These are phyloP conservation scores for Acanthamoeba lenticulata DNA, from an alignment of 208 protist species.

Conservation along the genomic window DNA sequence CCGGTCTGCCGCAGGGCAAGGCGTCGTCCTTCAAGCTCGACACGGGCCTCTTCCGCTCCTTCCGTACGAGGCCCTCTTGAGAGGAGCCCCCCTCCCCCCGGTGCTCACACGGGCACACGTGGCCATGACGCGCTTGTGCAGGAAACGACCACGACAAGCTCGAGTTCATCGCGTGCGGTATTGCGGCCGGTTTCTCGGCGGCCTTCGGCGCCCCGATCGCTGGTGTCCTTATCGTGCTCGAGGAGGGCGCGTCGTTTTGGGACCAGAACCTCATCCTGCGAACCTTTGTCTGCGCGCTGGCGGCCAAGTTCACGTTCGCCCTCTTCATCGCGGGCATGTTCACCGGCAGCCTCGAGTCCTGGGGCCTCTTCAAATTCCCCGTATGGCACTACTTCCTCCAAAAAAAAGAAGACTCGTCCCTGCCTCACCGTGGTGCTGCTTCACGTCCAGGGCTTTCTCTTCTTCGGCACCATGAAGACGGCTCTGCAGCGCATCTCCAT, in stretches of 20 bases:
- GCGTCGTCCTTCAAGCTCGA: slow-evolving; percentile 35
- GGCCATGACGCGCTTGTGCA: neutral
- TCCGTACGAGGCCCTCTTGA: neutral
- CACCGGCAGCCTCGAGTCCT: neutral
- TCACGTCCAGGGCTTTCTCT: neutral
- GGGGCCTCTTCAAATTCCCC: neutral
- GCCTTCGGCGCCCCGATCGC: slow-evolving; percentile 32
- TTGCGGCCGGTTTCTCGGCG: slow-evolving; percentile 13
- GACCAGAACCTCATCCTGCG: neutral
- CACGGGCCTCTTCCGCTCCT: slow-evolving; percentile 1
- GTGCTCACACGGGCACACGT: neutral
- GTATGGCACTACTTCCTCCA: too few relatives aligned
- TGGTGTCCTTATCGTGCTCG: slow-evolving; percentile 9
- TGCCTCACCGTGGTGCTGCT: too few relatives aligned
- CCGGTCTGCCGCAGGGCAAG: slow-evolving; percentile 12
- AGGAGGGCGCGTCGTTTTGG: slow-evolving; percentile 49
- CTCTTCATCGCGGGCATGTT: slow-evolving; percentile 13
- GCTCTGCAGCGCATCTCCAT: neutral
- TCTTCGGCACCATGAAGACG: neutral
- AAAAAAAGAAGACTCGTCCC: too few relatives aligned
- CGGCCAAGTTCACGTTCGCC: slow-evolving; percentile 20
- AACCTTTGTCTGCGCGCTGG: slow-evolving; percentile 6
- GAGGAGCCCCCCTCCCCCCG: too few relatives aligned
- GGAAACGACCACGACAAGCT: slow-evolving; percentile 51
- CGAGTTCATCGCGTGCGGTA: slow-evolving; percentile 32